Evolutionary conservation across 1,284 basidiomycete genomes (phyloP), one percentile per base, ranked within the genome.

Genomic region (Pulveroboletus sp.): DNA sequence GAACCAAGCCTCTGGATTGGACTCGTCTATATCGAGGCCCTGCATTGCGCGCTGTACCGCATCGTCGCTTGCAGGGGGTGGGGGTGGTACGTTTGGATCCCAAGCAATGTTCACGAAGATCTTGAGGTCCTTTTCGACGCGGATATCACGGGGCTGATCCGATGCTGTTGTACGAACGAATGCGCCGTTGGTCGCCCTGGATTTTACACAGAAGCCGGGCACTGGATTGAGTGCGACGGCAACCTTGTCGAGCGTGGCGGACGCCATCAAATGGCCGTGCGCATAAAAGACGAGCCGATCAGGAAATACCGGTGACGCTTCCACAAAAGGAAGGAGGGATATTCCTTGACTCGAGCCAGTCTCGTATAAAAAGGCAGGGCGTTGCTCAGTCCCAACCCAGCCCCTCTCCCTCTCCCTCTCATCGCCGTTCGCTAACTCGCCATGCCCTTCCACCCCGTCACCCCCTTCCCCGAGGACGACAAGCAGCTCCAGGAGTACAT

Each of bases 71-170:
- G 75, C 81, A 25, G 78, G 72, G 12, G 87, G 85, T 0, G 89
- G 87, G 0, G 85, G 77, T 10, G 89, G 89, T 0, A 91, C 81
- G 59, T 82, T 79, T 14, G 72, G 29, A 58, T 87, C 86, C 80
- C 83, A 91, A 22, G 84, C 82, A 14, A 91, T 75, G 66, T 91
- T 91, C 35, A 90, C 72, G 67, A 91, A 91, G 18, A 90, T 70
- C 69, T 91, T 91, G 58, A 73, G 69, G 25, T 78, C 80, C 33
- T 75, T 70, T 18, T 80, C 75, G 24, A 87, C 72, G 5, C 35
- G 56, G 52, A 64, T 7, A 4, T 43, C 43, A 8, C 17, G 44
- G 15, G 52, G 55, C n/a, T 54, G 22, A 31, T 45, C 50, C 7
- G 55, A 44, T 35, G 61, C 51, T 33, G 61, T 57, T 25, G 56